A percentile compares a stretch with the other conserved stretches of the same genome.
phyloP scores from a whole-genome alignment of 176 grass and related monocot genomes.

The Rhipidocladum racemiflorum region DNA sequence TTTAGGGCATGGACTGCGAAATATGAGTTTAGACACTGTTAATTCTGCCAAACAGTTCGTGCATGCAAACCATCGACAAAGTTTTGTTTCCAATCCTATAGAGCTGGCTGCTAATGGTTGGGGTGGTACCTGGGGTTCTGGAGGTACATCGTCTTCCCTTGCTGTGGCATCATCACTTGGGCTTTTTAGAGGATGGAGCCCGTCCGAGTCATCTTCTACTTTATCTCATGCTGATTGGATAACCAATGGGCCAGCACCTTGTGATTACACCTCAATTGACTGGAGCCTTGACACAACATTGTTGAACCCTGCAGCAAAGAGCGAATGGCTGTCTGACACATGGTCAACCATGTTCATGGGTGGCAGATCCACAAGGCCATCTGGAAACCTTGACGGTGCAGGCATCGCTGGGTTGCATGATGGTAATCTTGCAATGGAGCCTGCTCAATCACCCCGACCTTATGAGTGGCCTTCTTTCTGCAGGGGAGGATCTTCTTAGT shows the following conservation, averaged over 20 bases:
- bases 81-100: slow-evolving; percentile 56
- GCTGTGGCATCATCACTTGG: slow-evolving; percentile 57
- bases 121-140: slow-evolving; percentile 56
- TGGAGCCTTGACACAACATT: slow-evolving; percentile 82
- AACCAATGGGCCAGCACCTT: slow-evolving; percentile 42
- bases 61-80: slow-evolving; percentile 51
- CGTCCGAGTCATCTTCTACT: slow-evolving; percentile 41
- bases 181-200: slow-evolving; percentile 60
- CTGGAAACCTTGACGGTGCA: slow-evolving; percentile 33
- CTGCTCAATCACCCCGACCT: slow-evolving; percentile 41
- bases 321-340: slow-evolving; percentile 63
- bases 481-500: slow-evolving; percentile 64
- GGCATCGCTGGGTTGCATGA: slow-evolving; percentile 52
- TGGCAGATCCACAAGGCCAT: slow-evolving; percentile 45
- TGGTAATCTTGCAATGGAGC: slow-evolving; percentile 45
- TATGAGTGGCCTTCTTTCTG: slow-evolving; percentile 71
- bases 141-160: slow-evolving; percentile 53
- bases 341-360: slow-evolving; percentile 99
- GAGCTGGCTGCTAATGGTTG: slow-evolving; percentile 68
- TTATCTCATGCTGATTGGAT: slow-evolving; percentile 63
- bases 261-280: slow-evolving; percentile 88
- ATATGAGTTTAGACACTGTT: slow-evolving; percentile 57
- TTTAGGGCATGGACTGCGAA: slow-evolving; percentile 49
- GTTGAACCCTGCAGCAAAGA: slow-evolving; percentile 58
- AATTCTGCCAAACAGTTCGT: slow-evolving; percentile 49